Evolutionary conservation across 2,329 filamentous ascomycete genomes (phyloP).

Genomic region (Berkeleyomyces rouxiae): DNA sequence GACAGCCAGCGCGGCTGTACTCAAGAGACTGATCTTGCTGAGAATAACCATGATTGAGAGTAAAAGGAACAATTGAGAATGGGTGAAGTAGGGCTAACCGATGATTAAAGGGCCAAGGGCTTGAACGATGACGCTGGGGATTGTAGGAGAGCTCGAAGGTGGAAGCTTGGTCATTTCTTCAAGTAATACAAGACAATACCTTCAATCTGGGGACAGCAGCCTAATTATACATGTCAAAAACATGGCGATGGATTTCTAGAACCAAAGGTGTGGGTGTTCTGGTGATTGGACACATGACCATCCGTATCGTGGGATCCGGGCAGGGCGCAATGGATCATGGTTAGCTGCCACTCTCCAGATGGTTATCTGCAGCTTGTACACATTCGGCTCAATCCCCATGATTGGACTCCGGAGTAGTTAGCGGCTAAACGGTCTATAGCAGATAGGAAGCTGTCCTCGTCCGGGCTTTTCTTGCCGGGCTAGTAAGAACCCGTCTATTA

Average conservation of each 20-base stretch:
- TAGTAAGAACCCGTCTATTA: neutral
- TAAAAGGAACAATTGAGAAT: neutral
- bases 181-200: neutral
- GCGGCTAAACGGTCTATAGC: neutral
- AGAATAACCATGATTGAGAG: neutral
- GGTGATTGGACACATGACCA: neutral
- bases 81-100: neutral
- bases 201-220: neutral
- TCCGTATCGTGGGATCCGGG: neutral
- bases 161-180: neutral
- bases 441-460: too few relatives aligned
- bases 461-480: neutral
- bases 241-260: neutral
- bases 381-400: neutral
- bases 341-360: neutral
- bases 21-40: slow-evolving; percentile 2
- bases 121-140: neutral
- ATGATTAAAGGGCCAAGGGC: neutral
- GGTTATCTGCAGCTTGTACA: neutral
- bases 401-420: neutral
- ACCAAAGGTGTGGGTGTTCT: neutral
- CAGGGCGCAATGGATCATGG: neutral
- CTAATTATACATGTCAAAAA: neutral
- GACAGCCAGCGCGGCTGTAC: neutral
- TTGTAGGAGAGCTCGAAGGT: neutral